These are phyloP conservation scores for Pythium dissimile DNA, from an alignment of 352 stramenopile genomes.

Conservation along the genomic window DNA sequence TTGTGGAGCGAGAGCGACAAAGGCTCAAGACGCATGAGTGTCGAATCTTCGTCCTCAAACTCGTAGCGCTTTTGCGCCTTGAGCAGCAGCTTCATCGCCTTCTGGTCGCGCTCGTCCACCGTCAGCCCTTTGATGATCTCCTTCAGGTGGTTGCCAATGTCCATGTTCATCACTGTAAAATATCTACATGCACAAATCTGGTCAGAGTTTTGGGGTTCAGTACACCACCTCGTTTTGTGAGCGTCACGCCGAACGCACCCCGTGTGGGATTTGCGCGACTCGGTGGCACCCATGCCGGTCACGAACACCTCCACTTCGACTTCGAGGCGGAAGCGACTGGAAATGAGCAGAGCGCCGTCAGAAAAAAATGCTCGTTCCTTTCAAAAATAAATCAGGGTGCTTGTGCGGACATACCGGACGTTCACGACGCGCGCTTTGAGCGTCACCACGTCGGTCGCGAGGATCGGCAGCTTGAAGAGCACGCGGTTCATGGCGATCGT, in stretches of 20 bases:
- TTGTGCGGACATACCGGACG: conserved; percentile 41
- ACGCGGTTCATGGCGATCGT: conserved; percentile 77
- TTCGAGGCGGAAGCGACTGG: conserved; percentile 49
- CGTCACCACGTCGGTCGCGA: conserved; percentile 48
- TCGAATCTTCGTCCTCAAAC: conserved; percentile 53
- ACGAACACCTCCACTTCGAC: conserved; percentile 66
- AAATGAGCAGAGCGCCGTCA: not conserved
- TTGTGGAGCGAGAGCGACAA: conserved; percentile 26
- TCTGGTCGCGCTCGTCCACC: conserved; percentile 44
- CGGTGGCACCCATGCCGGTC: conserved; percentile 25
- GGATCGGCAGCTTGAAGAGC: conserved; percentile 68
- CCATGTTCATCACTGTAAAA: conserved; percentile 59
- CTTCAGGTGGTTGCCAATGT: conserved; percentile 35
- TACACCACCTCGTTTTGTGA: not conserved
- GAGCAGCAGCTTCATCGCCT: conserved; percentile 44
- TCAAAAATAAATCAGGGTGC: not conserved
- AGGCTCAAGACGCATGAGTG: conserved; percentile 42
- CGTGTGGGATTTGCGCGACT: conserved; percentile 46
- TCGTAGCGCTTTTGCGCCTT: conserved; percentile 57
- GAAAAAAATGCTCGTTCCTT: not conserved
- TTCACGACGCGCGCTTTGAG: conserved; percentile 58
- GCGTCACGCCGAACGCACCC: conserved; percentile 23
- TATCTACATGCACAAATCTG: conserved; percentile 23
- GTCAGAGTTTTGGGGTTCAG: no score
- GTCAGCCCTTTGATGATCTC: conserved; percentile 43